phyloP scores from a whole-genome alignment of 768 basidiomycete species.

The Leccinum truebloodii region DNA sequence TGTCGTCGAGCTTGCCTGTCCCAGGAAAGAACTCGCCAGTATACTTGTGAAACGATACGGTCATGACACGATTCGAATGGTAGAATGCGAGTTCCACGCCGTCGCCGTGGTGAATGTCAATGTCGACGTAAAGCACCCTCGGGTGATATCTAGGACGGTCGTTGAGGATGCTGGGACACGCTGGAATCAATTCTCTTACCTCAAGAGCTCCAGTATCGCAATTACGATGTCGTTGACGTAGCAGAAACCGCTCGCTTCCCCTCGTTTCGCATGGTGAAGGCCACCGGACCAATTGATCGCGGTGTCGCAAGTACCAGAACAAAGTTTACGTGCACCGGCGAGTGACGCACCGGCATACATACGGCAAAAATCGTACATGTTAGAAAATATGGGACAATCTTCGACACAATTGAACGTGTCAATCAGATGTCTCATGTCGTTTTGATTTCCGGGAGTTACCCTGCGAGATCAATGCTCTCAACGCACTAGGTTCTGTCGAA shows the following conservation, averaged over 20 bases:
- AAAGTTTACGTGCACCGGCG: conserved; percentile 87
- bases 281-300: conserved; percentile 99
- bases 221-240: conserved; percentile 98
- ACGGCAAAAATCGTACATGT: conserved; percentile 91
- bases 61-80: conserved; percentile 97
- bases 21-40: conserved; percentile 98
- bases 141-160: conserved; percentile 72
- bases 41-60: conserved; percentile 99
- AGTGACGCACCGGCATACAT: conserved; percentile 94
- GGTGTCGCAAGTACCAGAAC: conserved; percentile 85
- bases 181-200: conserved; percentile 44
- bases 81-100: conserved; percentile 99
- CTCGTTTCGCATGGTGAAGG: conserved; percentile 96
- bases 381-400: conserved; percentile 95
- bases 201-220: conserved; percentile 87
- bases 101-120: conserved; percentile 98
- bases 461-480: conserved; percentile 39
- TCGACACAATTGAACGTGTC: conserved; percentile 93
- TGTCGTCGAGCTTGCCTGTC: conserved; percentile 94
- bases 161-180: not conserved
- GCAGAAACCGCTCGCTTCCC: conserved; percentile 98
- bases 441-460: conserved; percentile 77
- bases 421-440: conserved; percentile 72
- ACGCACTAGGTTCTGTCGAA: not conserved
- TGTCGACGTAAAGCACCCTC: conserved; percentile 96